Base-by-base conservation (phyloP, 2,329 filamentous ascomycete genomes). In the Apiospora malaysiana region DNA sequence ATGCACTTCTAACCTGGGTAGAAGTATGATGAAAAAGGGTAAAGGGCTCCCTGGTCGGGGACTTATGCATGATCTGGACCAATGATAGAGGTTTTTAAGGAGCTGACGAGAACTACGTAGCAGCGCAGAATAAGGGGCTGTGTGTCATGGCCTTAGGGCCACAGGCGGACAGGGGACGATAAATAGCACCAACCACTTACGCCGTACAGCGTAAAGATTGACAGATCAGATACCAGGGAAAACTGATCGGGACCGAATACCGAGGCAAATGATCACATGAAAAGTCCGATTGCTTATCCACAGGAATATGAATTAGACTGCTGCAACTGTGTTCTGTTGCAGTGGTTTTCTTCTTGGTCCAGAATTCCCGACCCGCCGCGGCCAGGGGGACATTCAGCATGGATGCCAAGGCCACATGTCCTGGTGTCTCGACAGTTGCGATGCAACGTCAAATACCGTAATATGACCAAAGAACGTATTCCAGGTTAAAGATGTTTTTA, bases 211-310 rank as follows among this genome's bases (percentile, higher is more conserved):
- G 32, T 32, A 32, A 32, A 32, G 32, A 32, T 32, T 32, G 51
- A 32, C 51, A 32, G 51, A 59, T 59, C 51, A 32, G 32, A 59
- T 21, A 16, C 32, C 51, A 32, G 18, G 27, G 12, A 37, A 3
- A 18, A 12, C 21, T 8, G 25, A 40, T 59, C 18, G 51, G 32
- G 51, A 37, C 51, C 27, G 51, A 37, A 37, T 59, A 37, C 51
- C 51, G 51, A 59, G 51, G 51, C 51, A 59, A 8, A n/a, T 37
- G 25, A 27, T 59, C 51, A 59, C 23, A 56, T 56, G 49, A 9
- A 59, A 59, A 59, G 51, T 4, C 51, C 51, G 25, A 14, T 37
- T 37, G 25, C 25, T 59, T 32, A 21, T 59, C 25, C 27, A 59
- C 27, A 59, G 16, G 7, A 18, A 37, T 59, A 32, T 32, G 32